These are phyloP conservation scores for Fusarium equiseti DNA, from an alignment of 2,329 filamentous ascomycete genomes.

Conservation along the genomic window DNA sequence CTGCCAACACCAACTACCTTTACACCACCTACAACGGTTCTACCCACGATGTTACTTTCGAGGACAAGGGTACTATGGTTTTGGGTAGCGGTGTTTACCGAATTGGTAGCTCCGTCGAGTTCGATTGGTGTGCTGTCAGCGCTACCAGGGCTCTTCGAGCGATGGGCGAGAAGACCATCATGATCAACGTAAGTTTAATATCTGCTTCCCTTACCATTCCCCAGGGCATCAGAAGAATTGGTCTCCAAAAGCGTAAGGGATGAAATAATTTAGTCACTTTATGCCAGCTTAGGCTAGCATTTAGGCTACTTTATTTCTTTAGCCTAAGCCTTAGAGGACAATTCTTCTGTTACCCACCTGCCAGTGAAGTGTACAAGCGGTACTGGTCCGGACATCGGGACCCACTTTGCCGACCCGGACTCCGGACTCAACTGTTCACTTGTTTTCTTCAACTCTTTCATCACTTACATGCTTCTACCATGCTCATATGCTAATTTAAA, in stretches of 20 bases:
- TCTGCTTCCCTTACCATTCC: neutral
- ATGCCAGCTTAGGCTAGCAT: no score
- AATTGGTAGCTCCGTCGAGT: slow-evolving; percentile 97
- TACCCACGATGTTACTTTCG: slow-evolving; percentile 91
- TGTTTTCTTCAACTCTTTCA: neutral
- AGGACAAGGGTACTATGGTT: slow-evolving; percentile 90
- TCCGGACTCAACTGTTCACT: neutral
- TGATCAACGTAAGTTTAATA: slow-evolving; percentile 80
- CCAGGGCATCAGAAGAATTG: no score
- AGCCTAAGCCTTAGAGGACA: no score
- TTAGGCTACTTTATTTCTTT: no score
- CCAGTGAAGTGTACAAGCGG: no score
- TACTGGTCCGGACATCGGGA: no score
- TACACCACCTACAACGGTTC: slow-evolving; percentile 99
- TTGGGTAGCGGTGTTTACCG: slow-evolving; percentile 96
- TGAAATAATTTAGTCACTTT: no score
- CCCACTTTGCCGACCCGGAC: neutral
- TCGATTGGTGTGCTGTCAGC: slow-evolving; percentile 98
- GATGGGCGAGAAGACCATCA: slow-evolving; percentile 96
- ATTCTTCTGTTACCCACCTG: no score
- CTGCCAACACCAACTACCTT: slow-evolving; percentile 92
- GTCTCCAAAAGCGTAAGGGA: no score
- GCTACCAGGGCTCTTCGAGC: slow-evolving; percentile 84
- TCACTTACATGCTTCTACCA: no score
- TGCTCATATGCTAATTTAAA: slow-evolving; percentile 9